Evolutionary conservation across 306 rosid genomes (phyloP).

Genomic region (Sindora glabra): DNA sequence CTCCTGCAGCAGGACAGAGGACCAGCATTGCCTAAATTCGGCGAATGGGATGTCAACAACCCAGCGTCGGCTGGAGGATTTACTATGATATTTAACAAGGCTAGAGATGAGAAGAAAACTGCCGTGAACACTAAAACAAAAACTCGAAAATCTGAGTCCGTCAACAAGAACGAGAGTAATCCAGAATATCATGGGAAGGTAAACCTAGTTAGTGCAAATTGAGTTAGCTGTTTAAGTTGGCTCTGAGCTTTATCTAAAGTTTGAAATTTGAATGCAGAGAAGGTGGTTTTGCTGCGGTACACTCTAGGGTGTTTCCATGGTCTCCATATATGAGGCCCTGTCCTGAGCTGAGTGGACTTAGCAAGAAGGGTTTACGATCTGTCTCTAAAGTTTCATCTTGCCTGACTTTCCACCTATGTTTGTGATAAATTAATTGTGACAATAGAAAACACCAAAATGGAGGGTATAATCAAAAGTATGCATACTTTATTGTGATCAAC

Average conservation of each 20-base stretch:
- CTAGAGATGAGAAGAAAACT: conserved; percentile 80
- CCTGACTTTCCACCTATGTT: too few species aligned
- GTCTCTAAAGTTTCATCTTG: too few species aligned
- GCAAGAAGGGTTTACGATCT: too few species aligned
- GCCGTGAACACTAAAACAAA: conserved; percentile 23
- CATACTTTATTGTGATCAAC: too few species aligned
- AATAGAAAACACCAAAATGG: too few species aligned
- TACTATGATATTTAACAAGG: conserved; percentile 78
- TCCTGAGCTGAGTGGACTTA: too few species aligned
- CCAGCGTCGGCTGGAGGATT: conserved; percentile 89
- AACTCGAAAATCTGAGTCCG: conserved; percentile 22
- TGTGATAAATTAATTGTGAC: too few species aligned
- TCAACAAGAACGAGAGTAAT: conserved; percentile 10
- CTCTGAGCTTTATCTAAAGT: not conserved
- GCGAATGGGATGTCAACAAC: conserved; percentile 86
- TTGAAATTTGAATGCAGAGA: conserved; percentile 42
- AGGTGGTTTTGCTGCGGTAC: conserved; percentile 83
- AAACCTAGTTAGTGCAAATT: not conserved
- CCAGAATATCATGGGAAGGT: conserved; percentile 41
- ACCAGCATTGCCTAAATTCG: conserved; percentile 71
- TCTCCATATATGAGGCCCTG: too few species aligned
- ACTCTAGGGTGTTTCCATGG: conserved; percentile 4
- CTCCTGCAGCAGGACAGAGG: conserved; percentile 47
- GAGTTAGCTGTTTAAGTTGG: not conserved
- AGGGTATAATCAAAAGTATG: too few species aligned